These are phyloP conservation scores for Vitis cinerea DNA, from an alignment of 164 flowering plant species.

Conservation along the genomic window DNA sequence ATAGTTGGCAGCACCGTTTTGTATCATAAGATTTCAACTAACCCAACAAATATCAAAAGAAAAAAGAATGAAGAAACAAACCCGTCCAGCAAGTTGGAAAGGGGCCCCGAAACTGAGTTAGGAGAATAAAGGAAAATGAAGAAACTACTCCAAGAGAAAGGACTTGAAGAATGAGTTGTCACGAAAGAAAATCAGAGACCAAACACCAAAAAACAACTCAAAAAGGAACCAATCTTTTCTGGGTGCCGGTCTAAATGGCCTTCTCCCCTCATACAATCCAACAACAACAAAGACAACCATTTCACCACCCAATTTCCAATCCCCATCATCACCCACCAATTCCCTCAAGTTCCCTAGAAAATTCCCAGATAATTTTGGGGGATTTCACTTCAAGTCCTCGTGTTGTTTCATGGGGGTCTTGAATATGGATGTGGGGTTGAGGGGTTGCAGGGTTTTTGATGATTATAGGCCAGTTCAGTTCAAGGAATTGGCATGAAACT, in stretches of 20 bases:
- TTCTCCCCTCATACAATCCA: background rate
- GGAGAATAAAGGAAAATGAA: too few species aligned
- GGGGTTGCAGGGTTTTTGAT: too few species aligned
- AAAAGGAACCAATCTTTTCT: constrained; percentile 4
- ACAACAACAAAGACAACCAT: too few species aligned
- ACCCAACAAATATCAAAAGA: constrained; percentile 6
- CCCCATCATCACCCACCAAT: background rate
- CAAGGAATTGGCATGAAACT: constrained; percentile 13
- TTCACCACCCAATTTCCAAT: background rate
- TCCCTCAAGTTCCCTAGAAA: background rate
- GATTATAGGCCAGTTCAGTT: background rate
- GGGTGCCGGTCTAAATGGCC: constrained; percentile 10
- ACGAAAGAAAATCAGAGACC: background rate
- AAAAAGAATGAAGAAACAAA: background rate
- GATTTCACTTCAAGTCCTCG: background rate
- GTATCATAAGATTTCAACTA: constrained; percentile 4
- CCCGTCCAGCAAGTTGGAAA: too few species aligned
- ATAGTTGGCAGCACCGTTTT: constrained; percentile 10
- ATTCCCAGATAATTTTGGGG: background rate
- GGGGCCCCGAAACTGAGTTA: too few species aligned
- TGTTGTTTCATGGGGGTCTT: background rate
- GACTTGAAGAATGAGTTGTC: too few species aligned
- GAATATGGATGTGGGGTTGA: too few species aligned
- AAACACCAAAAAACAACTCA: constrained; percentile 4
- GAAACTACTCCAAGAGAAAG: too few species aligned